phyloP scores from a whole-genome alignment of 2,329 filamentous ascomycete species.

The Aureobasidium sp. region DNA sequence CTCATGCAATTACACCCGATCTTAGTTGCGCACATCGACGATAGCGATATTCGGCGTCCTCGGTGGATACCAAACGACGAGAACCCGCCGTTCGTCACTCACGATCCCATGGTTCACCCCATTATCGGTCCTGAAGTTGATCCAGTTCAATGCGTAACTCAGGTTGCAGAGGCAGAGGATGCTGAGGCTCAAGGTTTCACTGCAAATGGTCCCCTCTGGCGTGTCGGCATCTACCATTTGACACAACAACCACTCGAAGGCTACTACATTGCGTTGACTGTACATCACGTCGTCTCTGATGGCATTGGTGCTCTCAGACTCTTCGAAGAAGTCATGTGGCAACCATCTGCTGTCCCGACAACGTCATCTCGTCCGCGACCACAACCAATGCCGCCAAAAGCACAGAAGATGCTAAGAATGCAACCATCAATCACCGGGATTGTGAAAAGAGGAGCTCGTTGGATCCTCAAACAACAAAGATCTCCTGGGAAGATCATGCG shows the following conservation, averaged over 20 bases:
- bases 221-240: background rate
- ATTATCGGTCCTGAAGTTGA: background rate
- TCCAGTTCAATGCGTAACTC: background rate
- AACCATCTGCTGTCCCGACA: background rate
- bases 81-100: background rate
- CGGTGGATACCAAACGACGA: background rate
- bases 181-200: background rate
- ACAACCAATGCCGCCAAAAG: background rate
- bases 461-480: background rate
- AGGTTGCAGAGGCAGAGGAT: background rate
- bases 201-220: background rate
- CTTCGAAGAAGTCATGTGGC: background rate
- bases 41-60: background rate
- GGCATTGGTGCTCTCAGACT: background rate
- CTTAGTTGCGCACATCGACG: background rate
- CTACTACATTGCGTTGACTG: background rate
- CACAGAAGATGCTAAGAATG: background rate
- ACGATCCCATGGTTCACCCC: background rate
- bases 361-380: background rate
- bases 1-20: background rate
- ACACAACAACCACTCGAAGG: too few species aligned
- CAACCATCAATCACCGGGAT: background rate
- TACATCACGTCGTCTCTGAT: background rate
- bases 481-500: background rate
- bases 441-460: background rate